Base-by-base conservation (phyloP, 225 moss, liverwort and hornwort genomes). In the Straminergon stramineum region DNA sequence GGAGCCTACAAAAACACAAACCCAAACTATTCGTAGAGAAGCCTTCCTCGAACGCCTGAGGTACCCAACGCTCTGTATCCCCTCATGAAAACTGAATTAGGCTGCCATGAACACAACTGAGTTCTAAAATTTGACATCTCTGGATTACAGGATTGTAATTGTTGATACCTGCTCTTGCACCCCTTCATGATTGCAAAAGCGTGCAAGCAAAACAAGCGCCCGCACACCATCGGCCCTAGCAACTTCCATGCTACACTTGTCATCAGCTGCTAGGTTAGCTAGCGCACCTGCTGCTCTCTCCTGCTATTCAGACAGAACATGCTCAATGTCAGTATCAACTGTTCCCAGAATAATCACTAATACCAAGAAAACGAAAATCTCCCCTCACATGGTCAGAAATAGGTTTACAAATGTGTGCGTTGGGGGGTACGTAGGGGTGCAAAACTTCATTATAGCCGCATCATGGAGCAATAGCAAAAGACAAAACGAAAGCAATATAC, bases 241-340 rank as follows among this genome's bases (percentile, higher is more conserved):
- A 90, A 98, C 98, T 92, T 95, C 97, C 96, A 96, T 98, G 85
- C 98, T 98, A 92, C 97, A 98, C 91, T 98, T 96, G 91, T 98
- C 98, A 91, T 98, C 97, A 84, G 98, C 98, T 90, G 98, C 98
- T 82, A 98, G 89, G 91, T 98, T 98, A 84, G 97, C 97, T 58
- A 98, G 92, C 83, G 98, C 98, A 89, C 98, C 98, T 89, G 98
- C 97, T 91, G 98, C 98, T 93, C 98, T 94, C 91, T 98, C 97
- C 97, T 98, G 94, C 89, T 87, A 92, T 86, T 88, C 91, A 89
- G 69, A 86, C 79, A 89, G 86, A 93, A 89, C 81, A 83, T 75
- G 60, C 78, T 62, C 85, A 82, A 87, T 82, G 89, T 94, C 87
- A 94, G 64, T 82, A 66, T 90, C 64, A 32, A 87, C 68, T 67